A percentile compares a stretch with the other conserved stretches of the same genome.
These are phyloP conservation scores for Wickerhamiella parazyma DNA, from an alignment of 805 yeast genomes.

Conservation along the genomic window DNA sequence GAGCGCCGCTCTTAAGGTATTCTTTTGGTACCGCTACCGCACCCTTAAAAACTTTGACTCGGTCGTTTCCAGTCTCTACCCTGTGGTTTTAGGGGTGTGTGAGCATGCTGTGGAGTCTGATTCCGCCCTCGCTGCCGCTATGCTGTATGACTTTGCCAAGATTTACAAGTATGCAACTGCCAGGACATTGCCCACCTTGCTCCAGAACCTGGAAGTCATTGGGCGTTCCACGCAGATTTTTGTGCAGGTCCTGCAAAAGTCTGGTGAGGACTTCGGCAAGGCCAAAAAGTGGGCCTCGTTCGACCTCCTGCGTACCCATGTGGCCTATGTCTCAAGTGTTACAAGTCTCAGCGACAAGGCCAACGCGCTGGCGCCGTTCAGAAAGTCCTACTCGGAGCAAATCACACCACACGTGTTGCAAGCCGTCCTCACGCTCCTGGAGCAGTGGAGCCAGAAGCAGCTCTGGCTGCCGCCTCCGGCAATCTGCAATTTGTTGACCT, in stretches of 20 bases:
- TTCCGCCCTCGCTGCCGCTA: conserved; percentile 44
- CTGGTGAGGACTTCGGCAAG: conserved; percentile 41
- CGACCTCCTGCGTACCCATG: conserved; percentile 56
- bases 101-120: conserved; percentile 35
- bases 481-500: conserved; percentile 50
- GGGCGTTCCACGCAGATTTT: conserved; percentile 68
- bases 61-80: conserved; percentile 45
- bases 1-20: conserved; percentile 53
- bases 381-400: conserved; percentile 36
- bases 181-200: conserved; percentile 39
- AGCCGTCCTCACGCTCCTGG: conserved; percentile 51
- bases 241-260: conserved; percentile 49
- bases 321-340: conserved; percentile 40
- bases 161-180: conserved; percentile 59
- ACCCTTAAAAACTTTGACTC: conserved; percentile 40
- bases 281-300: conserved; percentile 83
- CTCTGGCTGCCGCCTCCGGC: conserved; percentile 61
- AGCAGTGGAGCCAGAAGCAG: conserved; percentile 51
- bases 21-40: conserved; percentile 59
- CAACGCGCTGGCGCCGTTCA: conserved; percentile 43
- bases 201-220: conserved; percentile 41
- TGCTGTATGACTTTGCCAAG: conserved; percentile 61
- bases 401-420: conserved; percentile 63
- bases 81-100: conserved; percentile 53
- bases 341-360: conserved; percentile 27